Percentiles rank a stretch among this genome's conserved stretches.
These are phyloP conservation scores for Craterostigma plantagineum DNA, from an alignment of 257 asterid genomes.

Conservation along the genomic window DNA sequence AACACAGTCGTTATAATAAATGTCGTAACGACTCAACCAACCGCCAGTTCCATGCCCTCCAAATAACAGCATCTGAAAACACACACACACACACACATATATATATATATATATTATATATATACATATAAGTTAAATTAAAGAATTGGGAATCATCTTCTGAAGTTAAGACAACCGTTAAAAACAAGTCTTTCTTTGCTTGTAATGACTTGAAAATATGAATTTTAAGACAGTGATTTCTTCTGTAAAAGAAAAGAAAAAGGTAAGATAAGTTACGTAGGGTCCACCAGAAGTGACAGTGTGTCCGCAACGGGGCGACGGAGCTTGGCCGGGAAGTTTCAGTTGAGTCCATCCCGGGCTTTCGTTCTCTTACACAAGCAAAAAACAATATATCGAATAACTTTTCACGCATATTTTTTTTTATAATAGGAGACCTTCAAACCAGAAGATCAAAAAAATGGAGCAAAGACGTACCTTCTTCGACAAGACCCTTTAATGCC, in stretches of 20 bases:
- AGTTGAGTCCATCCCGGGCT: slow-evolving; percentile 96
- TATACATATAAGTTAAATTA: too few relatives aligned
- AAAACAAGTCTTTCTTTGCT: background rate
- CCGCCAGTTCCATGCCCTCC: slow-evolving; percentile 99
- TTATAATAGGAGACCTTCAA: background rate
- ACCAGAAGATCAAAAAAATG: slow-evolving; percentile 5
- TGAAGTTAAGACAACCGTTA: too few relatives aligned
- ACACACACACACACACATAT: too few relatives aligned
- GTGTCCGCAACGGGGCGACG: slow-evolving; percentile 94
- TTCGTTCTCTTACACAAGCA: slow-evolving; percentile 96
- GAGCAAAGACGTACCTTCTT: slow-evolving; percentile 40
- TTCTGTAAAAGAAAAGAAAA: slow-evolving; percentile 7
- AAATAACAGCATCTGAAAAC: slow-evolving; percentile 91
- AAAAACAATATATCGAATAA: too few relatives aligned
- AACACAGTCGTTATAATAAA: slow-evolving; percentile 78
- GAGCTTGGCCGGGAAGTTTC: slow-evolving; percentile 99
- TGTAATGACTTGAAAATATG: background rate
- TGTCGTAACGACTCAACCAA: slow-evolving; percentile 96
- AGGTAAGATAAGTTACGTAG: slow-evolving; percentile 29
- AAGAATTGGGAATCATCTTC: too few relatives aligned
- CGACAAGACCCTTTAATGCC: slow-evolving; percentile 94
- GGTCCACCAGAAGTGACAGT: slow-evolving; percentile 92
- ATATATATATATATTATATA: too few relatives aligned
- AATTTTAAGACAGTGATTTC: slow-evolving; percentile 1
- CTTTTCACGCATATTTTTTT: too few relatives aligned